phyloP scores from a whole-genome alignment of 2,329 filamentous ascomycete species.

The Lachnellula hyalina region DNA sequence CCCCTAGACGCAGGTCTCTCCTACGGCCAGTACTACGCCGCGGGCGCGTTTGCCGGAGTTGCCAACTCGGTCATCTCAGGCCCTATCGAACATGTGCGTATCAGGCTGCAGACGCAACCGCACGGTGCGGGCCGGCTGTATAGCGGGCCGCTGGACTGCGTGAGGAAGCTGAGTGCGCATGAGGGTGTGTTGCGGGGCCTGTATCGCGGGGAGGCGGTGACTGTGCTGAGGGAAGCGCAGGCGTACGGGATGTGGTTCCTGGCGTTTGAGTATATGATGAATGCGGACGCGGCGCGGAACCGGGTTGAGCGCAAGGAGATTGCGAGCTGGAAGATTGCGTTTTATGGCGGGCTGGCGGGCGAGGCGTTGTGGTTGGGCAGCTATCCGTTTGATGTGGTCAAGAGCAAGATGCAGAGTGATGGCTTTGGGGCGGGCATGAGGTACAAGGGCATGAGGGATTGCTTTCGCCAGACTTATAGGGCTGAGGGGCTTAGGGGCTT shows the following conservation, averaged over 20 bases:
- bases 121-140: slow-evolving; percentile 79
- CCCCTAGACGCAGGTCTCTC: slow-evolving; percentile 53
- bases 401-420: slow-evolving; percentile 99
- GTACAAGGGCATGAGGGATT: slow-evolving; percentile 81
- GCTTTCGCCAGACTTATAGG: slow-evolving; percentile 76
- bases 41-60: slow-evolving; percentile 88
- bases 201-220: slow-evolving; percentile 85
- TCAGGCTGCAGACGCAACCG: slow-evolving; percentile 92
- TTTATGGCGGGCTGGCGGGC: slow-evolving; percentile 89
- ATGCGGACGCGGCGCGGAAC: slow-evolving; percentile 76
- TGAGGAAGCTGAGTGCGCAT: slow-evolving; percentile 68
- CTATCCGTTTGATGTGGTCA: slow-evolving; percentile 95
- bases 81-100: slow-evolving; percentile 95
- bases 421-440: slow-evolving; percentile 68
- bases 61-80: slow-evolving; percentile 84
- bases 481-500: slow-evolving; percentile 77
- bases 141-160: slow-evolving; percentile 80
- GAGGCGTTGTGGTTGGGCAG: slow-evolving; percentile 90
- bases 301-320: slow-evolving; percentile 69
- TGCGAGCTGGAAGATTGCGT: slow-evolving; percentile 76
- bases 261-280: slow-evolving; percentile 95
- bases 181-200: slow-evolving; percentile 67
- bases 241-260: slow-evolving; percentile 97
- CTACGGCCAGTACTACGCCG: slow-evolving; percentile 82
- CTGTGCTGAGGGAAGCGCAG: slow-evolving; percentile 80